A percentile compares a stretch with the other conserved stretches of the same genome.
Conservation (phyloP, 257 asterid genomes). For the Nyctanthes arbortristis region DNA sequence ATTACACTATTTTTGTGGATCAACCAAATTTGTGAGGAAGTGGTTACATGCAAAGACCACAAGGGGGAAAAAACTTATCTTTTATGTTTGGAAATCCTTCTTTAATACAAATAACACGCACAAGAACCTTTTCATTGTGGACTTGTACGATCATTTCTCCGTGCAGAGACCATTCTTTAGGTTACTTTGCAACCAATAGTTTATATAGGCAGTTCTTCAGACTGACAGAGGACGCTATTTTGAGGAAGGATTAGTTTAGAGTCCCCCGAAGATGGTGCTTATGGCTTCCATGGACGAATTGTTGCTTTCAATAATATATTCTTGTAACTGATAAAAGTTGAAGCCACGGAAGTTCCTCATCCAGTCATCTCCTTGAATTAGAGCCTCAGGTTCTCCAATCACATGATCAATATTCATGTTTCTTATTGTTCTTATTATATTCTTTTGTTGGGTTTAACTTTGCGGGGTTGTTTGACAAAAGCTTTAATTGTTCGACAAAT, state of each 20-base stretch:
- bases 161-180: neutral
- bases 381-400: neutral
- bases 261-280: too few species aligned
- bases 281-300: too few species aligned
- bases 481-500: neutral
- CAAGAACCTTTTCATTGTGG: neutral
- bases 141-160: neutral
- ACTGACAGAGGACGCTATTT: neutral
- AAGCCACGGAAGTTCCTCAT: conserved; percentile 1
- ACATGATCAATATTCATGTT: neutral
- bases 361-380: neutral
- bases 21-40: neutral
- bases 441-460: conserved; percentile 4
- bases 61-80: neutral
- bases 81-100: neutral
- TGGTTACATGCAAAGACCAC: neutral
- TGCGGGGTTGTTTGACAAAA: neutral
- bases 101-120: neutral
- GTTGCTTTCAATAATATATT: too few species aligned
- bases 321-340: neutral
- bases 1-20: too few species aligned
- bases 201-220: neutral
- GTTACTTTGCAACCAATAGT: neutral
- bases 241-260: neutral
- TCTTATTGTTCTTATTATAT: neutral